phyloP scores from a whole-genome alignment of 208 protist genomes.

The Crithidia bombi region DNA sequence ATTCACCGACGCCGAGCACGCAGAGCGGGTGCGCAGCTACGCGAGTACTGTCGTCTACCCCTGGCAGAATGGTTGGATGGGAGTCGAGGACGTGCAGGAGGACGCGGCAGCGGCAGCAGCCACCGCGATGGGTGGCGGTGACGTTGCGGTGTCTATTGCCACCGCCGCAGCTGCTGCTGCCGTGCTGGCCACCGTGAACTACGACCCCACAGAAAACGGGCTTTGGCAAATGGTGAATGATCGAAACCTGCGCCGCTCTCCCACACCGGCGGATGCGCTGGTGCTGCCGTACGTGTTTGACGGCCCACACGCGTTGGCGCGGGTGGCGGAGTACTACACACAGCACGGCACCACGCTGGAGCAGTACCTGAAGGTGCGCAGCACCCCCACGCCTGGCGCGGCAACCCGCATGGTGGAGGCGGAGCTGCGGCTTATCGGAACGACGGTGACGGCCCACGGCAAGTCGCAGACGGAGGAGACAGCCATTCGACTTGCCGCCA shows the following conservation, averaged over 20 bases:
- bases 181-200: constrained; percentile 18
- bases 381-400: constrained; percentile 37
- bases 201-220: constrained; percentile 79
- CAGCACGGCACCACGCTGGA: constrained; percentile 56
- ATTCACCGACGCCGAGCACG: constrained; percentile 32
- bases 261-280: constrained; percentile 64
- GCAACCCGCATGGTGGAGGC: constrained; percentile 56
- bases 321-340: constrained; percentile 64
- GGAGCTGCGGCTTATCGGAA: constrained; percentile 54
- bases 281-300: constrained; percentile 79
- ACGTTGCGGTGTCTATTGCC: neutral
- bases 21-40: constrained; percentile 28
- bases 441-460: constrained; percentile 43
- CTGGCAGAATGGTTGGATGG: constrained; percentile 23
- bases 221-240: constrained; percentile 76
- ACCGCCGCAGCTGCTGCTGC: neutral
- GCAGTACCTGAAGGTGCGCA: constrained; percentile 39
- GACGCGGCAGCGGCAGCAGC: neutral
- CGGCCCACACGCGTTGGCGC: constrained; percentile 38
- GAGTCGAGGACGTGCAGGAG: neutral
- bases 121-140: neutral
- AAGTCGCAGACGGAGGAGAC: constrained; percentile 67
- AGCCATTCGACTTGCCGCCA: constrained; percentile 70
- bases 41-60: constrained; percentile 37
- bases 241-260: constrained; percentile 61